Base-by-base conservation (phyloP, 331 rosid species). In the Pyracantha coccinea region DNA sequence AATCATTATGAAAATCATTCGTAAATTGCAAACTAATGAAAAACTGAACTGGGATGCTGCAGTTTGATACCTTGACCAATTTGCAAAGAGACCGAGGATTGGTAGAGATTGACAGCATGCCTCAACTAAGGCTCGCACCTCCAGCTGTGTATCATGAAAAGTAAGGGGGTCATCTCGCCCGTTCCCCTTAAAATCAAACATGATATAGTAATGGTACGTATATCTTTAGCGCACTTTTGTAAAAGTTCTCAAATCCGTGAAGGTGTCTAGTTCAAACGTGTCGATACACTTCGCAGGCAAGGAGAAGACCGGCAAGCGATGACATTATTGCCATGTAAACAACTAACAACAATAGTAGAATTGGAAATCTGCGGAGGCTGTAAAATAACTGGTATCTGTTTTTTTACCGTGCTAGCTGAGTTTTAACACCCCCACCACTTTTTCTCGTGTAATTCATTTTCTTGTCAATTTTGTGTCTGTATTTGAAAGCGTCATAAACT, bases 141-240 rank as follows among this genome's bases (percentile, higher is more conserved):
- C 97, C 96, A 17, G 91, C 99, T 68, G 83, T 94, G 25, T 92
- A 94, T 83, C 99, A 92, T 78, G 99, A 92, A 74, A 94, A 92
- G 87, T 89, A 10, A 94, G 85, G 81, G 93, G 97, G 17, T 89
- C 97, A 24, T 78, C 96, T 8, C 85, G 87, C 69, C 86, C 89
- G 23, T 90, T 88, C 75, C 93, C 97, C 53, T 77, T 90, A 66
- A 92, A 85, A 77, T 86, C 97, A 15, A 92, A 81, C 70, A 82
- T 94, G 38, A 73, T 91, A 91, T 35, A 93, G 96, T 89, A 58
- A 85, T 68, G 78, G 66, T 21, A 45, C 21, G 9, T 45, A 72
- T 78, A 20, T 61, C 10, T 1, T 62, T 11, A 50, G 41, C 60
- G 1, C 9, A 15, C n/a, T 65, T 10, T 3, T 50, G 57, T 72